phyloP scores from a whole-genome alignment of 768 basidiomycete species.

The Leccinum aurantiacum region DNA sequence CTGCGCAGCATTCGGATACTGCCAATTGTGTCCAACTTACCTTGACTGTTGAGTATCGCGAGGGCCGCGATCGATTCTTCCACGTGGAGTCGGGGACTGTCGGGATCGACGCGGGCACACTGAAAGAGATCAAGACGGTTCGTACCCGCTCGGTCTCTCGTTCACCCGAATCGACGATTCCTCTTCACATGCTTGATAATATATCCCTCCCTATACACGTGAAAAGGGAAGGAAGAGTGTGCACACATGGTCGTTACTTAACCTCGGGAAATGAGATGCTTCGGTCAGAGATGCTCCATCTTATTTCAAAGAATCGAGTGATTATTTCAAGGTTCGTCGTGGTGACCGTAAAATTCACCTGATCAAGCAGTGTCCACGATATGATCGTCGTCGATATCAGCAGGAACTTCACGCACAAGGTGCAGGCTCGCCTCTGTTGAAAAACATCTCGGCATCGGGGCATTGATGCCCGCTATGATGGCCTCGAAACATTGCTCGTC shows the following conservation, averaged over 20 bases:
- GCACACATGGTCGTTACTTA: background rate
- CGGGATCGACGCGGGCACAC: constrained; percentile 45
- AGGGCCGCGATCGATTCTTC: constrained; percentile 50
- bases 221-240: background rate
- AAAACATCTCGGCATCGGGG: constrained; percentile 45
- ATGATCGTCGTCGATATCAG: background rate
- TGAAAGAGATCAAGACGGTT: constrained; percentile 63
- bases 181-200: constrained; percentile 11
- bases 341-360: constrained; percentile 59
- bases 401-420: background rate
- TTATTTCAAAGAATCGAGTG: constrained; percentile 44
- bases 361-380: background rate
- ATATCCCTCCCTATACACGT: constrained; percentile 9
- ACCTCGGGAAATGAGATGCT: background rate
- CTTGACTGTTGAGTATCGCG: constrained; percentile 31
- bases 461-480: constrained; percentile 52
- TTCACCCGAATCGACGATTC: constrained; percentile 44
- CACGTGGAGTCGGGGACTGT: constrained; percentile 30
- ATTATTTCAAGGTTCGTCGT: constrained; percentile 52
- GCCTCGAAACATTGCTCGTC: constrained; percentile 63
- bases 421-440: constrained; percentile 46
- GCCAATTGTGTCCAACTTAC: no score
- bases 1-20: no score
- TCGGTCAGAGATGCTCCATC: background rate
- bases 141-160: constrained; percentile 45